These are phyloP conservation scores for Sclerotinia trifoliorum DNA, from an alignment of 2,329 filamentous ascomycete species.

Conservation along the genomic window DNA sequence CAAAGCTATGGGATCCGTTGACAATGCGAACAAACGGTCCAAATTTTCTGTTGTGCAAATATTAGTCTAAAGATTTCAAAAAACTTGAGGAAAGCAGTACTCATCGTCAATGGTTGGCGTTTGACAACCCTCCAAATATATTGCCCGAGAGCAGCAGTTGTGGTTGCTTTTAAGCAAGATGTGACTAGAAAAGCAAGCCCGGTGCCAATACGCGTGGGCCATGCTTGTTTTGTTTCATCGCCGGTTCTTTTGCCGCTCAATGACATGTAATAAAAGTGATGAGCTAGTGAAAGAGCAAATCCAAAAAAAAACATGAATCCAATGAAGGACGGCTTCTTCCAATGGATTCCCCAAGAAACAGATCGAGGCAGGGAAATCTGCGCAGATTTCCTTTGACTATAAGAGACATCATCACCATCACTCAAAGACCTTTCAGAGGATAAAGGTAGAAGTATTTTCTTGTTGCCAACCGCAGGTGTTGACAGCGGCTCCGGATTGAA, in stretches of 20 bases:
- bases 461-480: background rate
- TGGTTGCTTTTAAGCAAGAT: slow-evolving; percentile 25
- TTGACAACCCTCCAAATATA: slow-evolving; percentile 30
- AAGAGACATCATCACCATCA: background rate
- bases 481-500: background rate
- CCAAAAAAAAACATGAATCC: background rate
- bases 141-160: slow-evolving; percentile 25
- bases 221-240: slow-evolving; percentile 23
- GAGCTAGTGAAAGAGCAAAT: slow-evolving; percentile 1
- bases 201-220: slow-evolving; percentile 27
- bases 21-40: slow-evolving; percentile 28
- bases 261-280: slow-evolving; percentile 28
- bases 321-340: slow-evolving; percentile 8
- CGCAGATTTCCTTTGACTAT: background rate
- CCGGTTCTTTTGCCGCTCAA: slow-evolving; percentile 22
- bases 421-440: background rate
- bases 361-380: background rate
- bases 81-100: background rate
- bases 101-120: slow-evolving; percentile 24
- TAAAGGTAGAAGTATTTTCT: background rate
- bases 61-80: background rate
- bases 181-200: slow-evolving; percentile 27
- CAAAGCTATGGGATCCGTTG: slow-evolving; percentile 24
- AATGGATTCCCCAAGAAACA: background rate
- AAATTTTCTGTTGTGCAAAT: slow-evolving; percentile 17